A percentile compares a stretch with the other conserved stretches of the same genome.
Conservation (phyloP, 768 basidiomycete species). For the Russula olivacea region DNA sequence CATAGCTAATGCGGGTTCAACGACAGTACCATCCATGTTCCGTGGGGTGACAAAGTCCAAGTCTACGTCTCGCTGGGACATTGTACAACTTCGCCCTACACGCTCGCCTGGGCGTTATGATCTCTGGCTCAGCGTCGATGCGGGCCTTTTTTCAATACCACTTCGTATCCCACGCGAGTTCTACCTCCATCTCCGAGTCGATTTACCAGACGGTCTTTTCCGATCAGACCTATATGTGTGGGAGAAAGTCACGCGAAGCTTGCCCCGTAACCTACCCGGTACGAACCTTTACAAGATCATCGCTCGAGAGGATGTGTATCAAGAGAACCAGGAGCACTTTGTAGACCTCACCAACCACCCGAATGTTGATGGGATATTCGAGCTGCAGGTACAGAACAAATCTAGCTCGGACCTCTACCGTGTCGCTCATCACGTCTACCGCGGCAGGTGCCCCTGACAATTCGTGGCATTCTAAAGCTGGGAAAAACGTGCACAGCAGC, state of each 20-base stretch:
- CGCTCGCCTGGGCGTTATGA: conserved; percentile 74
- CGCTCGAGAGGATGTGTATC: conserved; percentile 78
- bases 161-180: conserved; percentile 88
- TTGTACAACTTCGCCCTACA: conserved; percentile 82
- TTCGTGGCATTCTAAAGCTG: conserved; percentile 75
- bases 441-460: conserved; percentile 68
- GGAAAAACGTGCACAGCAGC: conserved; percentile 76
- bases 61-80: conserved; percentile 76
- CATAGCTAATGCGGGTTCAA: conserved; percentile 33
- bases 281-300: conserved; percentile 76
- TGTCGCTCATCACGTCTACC: background rate
- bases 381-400: conserved; percentile 61
- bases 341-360: conserved; percentile 89
- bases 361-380: conserved; percentile 91
- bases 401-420: background rate
- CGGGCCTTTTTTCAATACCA: conserved; percentile 70
- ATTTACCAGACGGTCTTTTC: conserved; percentile 62
- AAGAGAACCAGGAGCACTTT: conserved; percentile 85
- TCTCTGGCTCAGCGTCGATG: conserved; percentile 82
- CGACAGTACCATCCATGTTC: conserved; percentile 69
- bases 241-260: conserved; percentile 66
- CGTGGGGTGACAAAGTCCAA: conserved; percentile 51
- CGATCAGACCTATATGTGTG: conserved; percentile 59
- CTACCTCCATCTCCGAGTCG: conserved; percentile 81
- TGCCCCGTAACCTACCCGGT: conserved; percentile 75